Conservation (phyloP, 1,139 yeast species). For the Taphrina sp. region DNA sequence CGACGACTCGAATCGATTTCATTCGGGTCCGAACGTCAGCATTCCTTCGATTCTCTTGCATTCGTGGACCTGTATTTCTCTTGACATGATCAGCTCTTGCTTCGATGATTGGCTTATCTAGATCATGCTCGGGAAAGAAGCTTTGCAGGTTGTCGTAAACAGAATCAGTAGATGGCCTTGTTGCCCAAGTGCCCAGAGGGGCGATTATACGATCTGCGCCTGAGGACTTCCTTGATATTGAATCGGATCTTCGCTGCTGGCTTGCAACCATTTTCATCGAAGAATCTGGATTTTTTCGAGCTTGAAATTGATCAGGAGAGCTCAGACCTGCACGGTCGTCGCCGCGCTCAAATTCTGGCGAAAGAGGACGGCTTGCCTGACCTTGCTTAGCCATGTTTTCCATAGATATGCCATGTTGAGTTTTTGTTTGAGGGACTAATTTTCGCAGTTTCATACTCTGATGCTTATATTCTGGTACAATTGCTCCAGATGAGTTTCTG, state of each 20-base stretch:
- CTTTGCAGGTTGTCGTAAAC: conserved; percentile 86
- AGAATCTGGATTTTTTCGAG: no score
- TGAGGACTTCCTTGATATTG: neutral
- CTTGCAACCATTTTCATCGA: no score
- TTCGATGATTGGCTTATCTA: conserved; percentile 87
- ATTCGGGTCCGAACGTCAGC: no score
- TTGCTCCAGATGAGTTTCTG: no score
- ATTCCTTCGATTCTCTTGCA: neutral
- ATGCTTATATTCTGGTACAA: no score
- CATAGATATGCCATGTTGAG: no score
- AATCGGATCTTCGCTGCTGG: neutral
- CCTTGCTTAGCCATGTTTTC: no score
- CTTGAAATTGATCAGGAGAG: conserved; percentile 15
- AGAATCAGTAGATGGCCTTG: conserved; percentile 93
- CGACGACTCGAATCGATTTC: conserved; percentile 88
- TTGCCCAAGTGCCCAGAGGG: conserved; percentile 47
- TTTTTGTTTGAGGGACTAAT: no score
- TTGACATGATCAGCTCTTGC: conserved; percentile 49
- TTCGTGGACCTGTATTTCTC: neutral
- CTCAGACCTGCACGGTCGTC: conserved; percentile 16
- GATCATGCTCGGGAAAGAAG: conserved; percentile 88
- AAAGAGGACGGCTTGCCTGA: no score
- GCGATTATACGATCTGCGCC: neutral
- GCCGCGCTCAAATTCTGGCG: conserved; percentile 25
- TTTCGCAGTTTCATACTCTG: conserved; percentile 21